These are phyloP conservation scores for Chrysochromulina parva DNA, from an alignment of 78 protist species.

Conservation along the genomic window DNA sequence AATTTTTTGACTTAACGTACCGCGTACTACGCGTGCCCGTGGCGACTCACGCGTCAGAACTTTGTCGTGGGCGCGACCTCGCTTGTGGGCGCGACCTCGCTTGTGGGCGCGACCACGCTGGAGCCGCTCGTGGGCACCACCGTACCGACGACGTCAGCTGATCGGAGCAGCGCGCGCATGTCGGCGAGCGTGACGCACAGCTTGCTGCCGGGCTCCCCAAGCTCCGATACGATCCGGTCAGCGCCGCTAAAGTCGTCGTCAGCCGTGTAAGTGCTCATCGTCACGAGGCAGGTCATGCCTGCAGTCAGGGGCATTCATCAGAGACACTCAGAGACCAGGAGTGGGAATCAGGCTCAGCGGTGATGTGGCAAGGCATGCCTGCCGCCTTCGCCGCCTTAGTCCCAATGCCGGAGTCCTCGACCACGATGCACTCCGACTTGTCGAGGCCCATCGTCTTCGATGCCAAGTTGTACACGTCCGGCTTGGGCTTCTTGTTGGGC, in stretches of 20 bases:
- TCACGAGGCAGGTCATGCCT: background rate
- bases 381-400: slow-evolving; percentile 4
- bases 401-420: slow-evolving; percentile 26
- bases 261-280: background rate
- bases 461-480: slow-evolving; percentile 2
- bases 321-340: too few relatives aligned
- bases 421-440: background rate
- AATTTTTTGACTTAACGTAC: too few relatives aligned
- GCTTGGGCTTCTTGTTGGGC: background rate
- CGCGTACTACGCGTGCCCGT: too few relatives aligned
- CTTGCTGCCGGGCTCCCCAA: background rate
- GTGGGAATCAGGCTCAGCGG: background rate
- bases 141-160: too few relatives aligned
- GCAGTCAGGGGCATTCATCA: too few relatives aligned
- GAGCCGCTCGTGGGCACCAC: too few relatives aligned
- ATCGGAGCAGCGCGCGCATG: background rate
- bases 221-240: background rate
- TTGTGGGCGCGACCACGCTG: too few relatives aligned
- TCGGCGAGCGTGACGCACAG: background rate
- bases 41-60: too few relatives aligned
- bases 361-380: background rate
- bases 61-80: too few relatives aligned
- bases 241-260: slow-evolving; percentile 3
- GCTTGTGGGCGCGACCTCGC: too few relatives aligned
- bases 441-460: background rate